Percentiles rank a stretch among this genome's conserved stretches.
Conservation (phyloP, 1,139 yeast species). For the Martiniozyma asiatica region DNA sequence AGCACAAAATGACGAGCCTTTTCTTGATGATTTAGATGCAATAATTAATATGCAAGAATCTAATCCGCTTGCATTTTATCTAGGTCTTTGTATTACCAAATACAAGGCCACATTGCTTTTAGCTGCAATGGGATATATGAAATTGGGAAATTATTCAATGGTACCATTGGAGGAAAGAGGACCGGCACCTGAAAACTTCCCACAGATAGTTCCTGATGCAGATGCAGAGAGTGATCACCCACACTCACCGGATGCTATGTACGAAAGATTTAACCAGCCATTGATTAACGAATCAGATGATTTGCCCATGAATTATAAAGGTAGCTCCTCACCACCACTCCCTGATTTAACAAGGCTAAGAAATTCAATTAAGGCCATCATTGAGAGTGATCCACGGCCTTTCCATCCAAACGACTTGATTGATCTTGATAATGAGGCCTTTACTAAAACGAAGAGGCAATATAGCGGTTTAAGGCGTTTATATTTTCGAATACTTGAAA, state of each 20-base stretch:
- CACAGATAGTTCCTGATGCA: no score
- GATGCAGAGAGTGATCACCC: background rate
- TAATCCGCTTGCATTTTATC: slow-evolving; percentile 12
- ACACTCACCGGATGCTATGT: background rate
- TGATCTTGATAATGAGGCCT: slow-evolving; percentile 35
- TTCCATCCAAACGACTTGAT: slow-evolving; percentile 20
- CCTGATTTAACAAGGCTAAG: slow-evolving; percentile 16
- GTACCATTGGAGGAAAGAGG: background rate
- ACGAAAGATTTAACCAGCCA: background rate
- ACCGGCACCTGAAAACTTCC: no score
- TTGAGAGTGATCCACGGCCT: slow-evolving; percentile 19
- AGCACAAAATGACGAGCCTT: no score
- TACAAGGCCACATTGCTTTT: slow-evolving; percentile 31
- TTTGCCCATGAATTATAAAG: no score
- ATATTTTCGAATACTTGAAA: slow-evolving; percentile 48
- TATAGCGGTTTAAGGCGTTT: slow-evolving; percentile 27
- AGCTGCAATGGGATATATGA: slow-evolving; percentile 9
- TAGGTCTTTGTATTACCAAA: slow-evolving; percentile 23
- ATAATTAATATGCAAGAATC: slow-evolving; percentile 15
- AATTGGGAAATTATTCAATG: slow-evolving; percentile 12
- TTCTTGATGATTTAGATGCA: slow-evolving; percentile 18
- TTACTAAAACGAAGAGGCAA: slow-evolving; percentile 26
- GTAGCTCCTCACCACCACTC: slow-evolving; percentile 17
- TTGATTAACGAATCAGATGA: slow-evolving; percentile 8
- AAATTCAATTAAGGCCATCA: slow-evolving; percentile 13